These are phyloP conservation scores for Furcasterigmium sp. DNA, from an alignment of 2,329 filamentous ascomycete genomes.

Conservation along the genomic window DNA sequence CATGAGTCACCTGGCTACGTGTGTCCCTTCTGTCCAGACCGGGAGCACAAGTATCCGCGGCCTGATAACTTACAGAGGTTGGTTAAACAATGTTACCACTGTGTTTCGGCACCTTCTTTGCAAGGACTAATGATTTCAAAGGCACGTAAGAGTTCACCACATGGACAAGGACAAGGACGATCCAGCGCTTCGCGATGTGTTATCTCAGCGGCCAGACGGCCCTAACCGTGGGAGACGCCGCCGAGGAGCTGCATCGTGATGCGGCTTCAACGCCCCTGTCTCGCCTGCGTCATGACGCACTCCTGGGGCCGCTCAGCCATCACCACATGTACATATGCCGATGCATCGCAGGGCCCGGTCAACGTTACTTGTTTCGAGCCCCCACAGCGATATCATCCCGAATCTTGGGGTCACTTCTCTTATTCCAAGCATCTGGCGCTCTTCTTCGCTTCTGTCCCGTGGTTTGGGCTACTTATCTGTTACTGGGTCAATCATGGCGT, in stretches of 20 bases:
- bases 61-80: slow-evolving; percentile 95
- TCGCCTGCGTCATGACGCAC: background rate
- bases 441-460: too few relatives aligned
- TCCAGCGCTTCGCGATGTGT: slow-evolving; percentile 70
- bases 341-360: too few relatives aligned
- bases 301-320: too few relatives aligned
- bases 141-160: slow-evolving; percentile 91
- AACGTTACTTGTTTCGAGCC: too few relatives aligned
- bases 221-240: slow-evolving; percentile 74
- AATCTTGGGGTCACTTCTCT: too few relatives aligned
- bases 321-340: too few relatives aligned
- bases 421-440: too few relatives aligned
- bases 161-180: slow-evolving; percentile 87
- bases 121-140: slow-evolving; percentile 34
- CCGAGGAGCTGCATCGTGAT: slow-evolving; percentile 40
- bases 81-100: slow-evolving; percentile 21
- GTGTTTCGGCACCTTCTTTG: too few relatives aligned
- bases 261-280: background rate
- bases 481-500: too few relatives aligned
- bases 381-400: too few relatives aligned
- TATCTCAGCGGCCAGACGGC: slow-evolving; percentile 80
- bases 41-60: slow-evolving; percentile 89
- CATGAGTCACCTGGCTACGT: slow-evolving; percentile 93
- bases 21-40: slow-evolving; percentile 90
- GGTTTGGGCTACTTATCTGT: too few relatives aligned